Base-by-base conservation (phyloP, 1,139 yeast genomes). In the Magnusiomyces paraingens region DNA sequence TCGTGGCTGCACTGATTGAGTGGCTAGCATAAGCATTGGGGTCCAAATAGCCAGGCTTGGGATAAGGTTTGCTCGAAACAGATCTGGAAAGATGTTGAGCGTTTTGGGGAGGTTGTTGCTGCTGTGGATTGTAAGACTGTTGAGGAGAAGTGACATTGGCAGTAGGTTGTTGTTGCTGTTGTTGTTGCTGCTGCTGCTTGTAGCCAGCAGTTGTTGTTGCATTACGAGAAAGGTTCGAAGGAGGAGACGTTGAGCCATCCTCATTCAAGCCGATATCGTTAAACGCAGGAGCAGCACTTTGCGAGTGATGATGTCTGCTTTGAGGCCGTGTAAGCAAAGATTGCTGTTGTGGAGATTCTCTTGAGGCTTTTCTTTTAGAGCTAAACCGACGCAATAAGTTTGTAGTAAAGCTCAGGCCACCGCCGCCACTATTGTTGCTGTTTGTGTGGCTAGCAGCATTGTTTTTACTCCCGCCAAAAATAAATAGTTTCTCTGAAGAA, bases 301-400 rank as follows among this genome's bases (percentile, higher is more conserved):
- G 50, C 5, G 45, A 48, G 32, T 48, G 45, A 15, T 48, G 50
- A 15, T 48, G 45, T 48, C 41, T 48, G 40, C 43, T 35, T 26
- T 38, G 39, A 29, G 47, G 26, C 29, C 47, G 8, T 8, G 15
- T 18, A 6, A 35, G 12, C 12, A 22, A 20, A 32, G 49, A 17
- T 38, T 14, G n/a, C n/a, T n/a, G n/a, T 14, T 49, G 47, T 18
- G 55, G 52, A 20, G 49, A 26, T 6, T 55, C 57, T 18, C 57
- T 50, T 15, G 51, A 60, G 2, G 63, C 60, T 54, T 60, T 62
- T 40, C 66, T 58, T 26, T 61, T 62, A n/a, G 68, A 62, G 45
- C 63, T 58, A 52, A 66, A 63, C 47, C 64, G 58, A 14, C 69
- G 61, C 32, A 66, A 52, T 41, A 66, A 47, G 15, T 62, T 61